These are phyloP conservation scores for Mediolabrus comicus DNA, from an alignment of 108 stramenopile species.

Conservation along the genomic window DNA sequence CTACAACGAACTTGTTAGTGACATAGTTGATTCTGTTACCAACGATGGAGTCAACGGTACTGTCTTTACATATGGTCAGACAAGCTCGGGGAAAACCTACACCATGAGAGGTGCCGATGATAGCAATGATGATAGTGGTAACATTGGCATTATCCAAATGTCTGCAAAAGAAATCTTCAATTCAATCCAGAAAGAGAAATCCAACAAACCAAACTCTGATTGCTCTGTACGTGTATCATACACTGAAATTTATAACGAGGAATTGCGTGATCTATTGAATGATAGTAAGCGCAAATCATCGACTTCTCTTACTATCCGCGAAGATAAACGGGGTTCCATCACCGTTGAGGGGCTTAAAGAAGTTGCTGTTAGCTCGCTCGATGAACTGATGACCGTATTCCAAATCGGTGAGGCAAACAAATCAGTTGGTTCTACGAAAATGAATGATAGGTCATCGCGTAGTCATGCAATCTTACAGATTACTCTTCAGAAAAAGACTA, in stretches of 20 bases:
- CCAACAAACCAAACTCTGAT: conserved; percentile 14
- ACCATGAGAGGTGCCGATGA: conserved; percentile 77
- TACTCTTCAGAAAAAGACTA: conserved; percentile 76
- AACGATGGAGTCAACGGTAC: conserved; percentile 93
- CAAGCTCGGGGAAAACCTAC: conserved; percentile 88
- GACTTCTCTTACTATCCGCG: conserved; percentile 36
- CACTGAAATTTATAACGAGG: conserved; percentile 86
- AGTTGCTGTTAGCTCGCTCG: conserved; percentile 72
- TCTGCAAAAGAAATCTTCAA: conserved; percentile 78
- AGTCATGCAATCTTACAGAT: conserved; percentile 93
- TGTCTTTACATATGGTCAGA: conserved; percentile 94
- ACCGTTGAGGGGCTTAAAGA: conserved; percentile 63
- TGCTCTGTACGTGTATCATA: conserved; percentile 65
- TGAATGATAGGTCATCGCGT: conserved; percentile 94
- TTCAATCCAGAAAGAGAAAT: conserved; percentile 46
- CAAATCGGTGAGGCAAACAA: conserved; percentile 78
- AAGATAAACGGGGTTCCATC: conserved; percentile 24
- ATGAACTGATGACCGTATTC: conserved; percentile 65
- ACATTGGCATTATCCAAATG: conserved; percentile 71
- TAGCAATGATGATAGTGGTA: conserved; percentile 43
- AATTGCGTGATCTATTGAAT: conserved; percentile 70
- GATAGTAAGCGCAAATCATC: conserved; percentile 20
- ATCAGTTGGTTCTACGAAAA: conserved; percentile 84
- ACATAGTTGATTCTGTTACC: conserved; percentile 83
- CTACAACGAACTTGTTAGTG: conserved; percentile 80